A percentile compares a stretch with the other conserved stretches of the same genome.
phyloP scores from a whole-genome alignment of 2,329 filamentous ascomycete genomes.

The Fusarium neocosmosporiellum region DNA sequence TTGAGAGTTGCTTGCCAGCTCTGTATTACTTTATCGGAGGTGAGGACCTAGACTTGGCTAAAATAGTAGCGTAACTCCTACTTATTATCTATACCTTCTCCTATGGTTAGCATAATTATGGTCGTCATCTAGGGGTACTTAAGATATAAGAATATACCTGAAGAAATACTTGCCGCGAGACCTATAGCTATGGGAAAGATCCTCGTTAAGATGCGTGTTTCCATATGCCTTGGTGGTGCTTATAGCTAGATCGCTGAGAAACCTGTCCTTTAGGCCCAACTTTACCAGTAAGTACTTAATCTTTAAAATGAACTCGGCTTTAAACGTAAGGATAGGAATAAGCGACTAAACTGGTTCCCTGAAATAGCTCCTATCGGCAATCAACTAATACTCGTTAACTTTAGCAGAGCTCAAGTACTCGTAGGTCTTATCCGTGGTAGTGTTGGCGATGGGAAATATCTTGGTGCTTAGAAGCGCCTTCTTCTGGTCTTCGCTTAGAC shows the following conservation, averaged over 20 bases:
- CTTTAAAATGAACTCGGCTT: not conserved
- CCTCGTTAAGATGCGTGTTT: not conserved
- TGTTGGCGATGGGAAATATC: slow-evolving; percentile 6
- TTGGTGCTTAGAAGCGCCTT: not conserved
- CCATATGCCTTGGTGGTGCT: slow-evolving; percentile 2
- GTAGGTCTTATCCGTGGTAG: not conserved
- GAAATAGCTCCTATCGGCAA: slow-evolving; percentile 1
- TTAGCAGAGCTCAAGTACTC: not conserved
- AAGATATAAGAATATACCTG: not conserved
- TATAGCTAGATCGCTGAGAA: slow-evolving; percentile 1
- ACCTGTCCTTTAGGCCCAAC: not conserved
- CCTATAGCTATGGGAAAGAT: slow-evolving; percentile 3
- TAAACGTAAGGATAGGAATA: not conserved
- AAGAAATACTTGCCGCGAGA: not conserved
- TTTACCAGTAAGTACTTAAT: not conserved
- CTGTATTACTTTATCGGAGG: not conserved
- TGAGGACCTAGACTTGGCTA: not conserved
- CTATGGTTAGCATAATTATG: not conserved
- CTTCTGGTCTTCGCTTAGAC: not conserved
- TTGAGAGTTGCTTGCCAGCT: slow-evolving; percentile 3
- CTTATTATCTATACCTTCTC: not conserved
- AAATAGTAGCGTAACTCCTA: not conserved
- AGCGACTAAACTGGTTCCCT: not conserved
- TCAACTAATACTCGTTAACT: not conserved
- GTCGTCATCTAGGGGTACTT: not conserved